Conservation (phyloP, 805 yeast genomes). For the Pichia occidentalis region DNA sequence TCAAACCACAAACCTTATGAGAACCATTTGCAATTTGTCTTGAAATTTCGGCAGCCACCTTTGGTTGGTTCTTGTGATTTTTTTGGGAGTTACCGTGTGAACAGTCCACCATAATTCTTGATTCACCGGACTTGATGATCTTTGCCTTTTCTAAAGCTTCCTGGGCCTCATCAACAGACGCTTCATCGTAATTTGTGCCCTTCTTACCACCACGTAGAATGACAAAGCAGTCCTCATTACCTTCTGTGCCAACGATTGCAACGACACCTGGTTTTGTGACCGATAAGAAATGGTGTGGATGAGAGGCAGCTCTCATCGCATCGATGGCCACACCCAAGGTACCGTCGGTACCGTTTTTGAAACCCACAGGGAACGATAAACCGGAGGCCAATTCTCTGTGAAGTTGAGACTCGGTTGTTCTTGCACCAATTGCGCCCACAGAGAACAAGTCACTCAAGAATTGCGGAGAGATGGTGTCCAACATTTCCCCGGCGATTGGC, state of each 20-base stretch:
- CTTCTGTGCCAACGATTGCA: slow-evolving; percentile 93
- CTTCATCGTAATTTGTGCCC: slow-evolving; percentile 85
- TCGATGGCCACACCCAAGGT: slow-evolving; percentile 90
- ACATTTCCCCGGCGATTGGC: slow-evolving; percentile 96
- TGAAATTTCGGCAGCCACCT: slow-evolving; percentile 70
- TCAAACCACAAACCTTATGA: slow-evolving; percentile 76
- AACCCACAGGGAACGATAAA: slow-evolving; percentile 94
- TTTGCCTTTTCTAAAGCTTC: slow-evolving; percentile 46
- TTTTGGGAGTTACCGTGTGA: slow-evolving; percentile 95
- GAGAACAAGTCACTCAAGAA: slow-evolving; percentile 89
- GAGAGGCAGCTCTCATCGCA: slow-evolving; percentile 86
- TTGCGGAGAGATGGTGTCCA: slow-evolving; percentile 96
- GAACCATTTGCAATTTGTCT: slow-evolving; percentile 77
- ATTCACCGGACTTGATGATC: slow-evolving; percentile 32
- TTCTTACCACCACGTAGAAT: slow-evolving; percentile 93
- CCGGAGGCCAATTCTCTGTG: slow-evolving; percentile 98
- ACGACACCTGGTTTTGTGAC: slow-evolving; percentile 96
- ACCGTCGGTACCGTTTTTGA: slow-evolving; percentile 98
- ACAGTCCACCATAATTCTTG: slow-evolving; percentile 92
- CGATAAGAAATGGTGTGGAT: slow-evolving; percentile 88
- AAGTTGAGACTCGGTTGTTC: slow-evolving; percentile 96
- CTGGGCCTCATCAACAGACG: slow-evolving; percentile 61
- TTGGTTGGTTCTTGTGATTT: slow-evolving; percentile 89
- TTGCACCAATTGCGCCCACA: slow-evolving; percentile 97
- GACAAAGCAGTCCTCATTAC: slow-evolving; percentile 84